These are phyloP conservation scores for Fusarium armeniacum DNA, from an alignment of 2,329 filamentous ascomycete species.

Conservation along the genomic window DNA sequence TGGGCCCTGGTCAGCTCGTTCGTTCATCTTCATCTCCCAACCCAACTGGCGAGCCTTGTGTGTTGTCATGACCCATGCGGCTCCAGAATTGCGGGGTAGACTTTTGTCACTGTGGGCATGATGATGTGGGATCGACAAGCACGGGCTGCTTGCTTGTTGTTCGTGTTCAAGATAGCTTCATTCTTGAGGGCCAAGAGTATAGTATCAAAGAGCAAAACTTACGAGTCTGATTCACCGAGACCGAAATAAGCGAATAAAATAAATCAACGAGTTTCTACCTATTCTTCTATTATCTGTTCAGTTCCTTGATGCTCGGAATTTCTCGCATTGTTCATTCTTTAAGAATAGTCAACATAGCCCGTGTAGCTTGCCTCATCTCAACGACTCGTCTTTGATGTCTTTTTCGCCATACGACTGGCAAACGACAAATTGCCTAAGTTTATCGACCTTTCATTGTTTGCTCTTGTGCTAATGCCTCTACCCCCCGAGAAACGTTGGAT, in stretches of 20 bases:
- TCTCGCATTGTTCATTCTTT: not conserved
- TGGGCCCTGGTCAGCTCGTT: conserved; percentile 17
- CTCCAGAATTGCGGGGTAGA: conserved; percentile 46
- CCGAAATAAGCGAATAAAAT: not conserved
- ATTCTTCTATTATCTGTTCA: not conserved
- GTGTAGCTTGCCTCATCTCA: not conserved
- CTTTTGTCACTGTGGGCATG: conserved; percentile 29
- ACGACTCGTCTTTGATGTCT: not conserved
- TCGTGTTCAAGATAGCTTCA: conserved; percentile 41
- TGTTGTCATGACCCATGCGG: conserved; percentile 34
- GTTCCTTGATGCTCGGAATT: not conserved
- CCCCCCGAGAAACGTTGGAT: conserved; percentile 1
- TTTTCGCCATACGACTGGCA: conserved; percentile 39
- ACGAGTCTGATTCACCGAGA: too few relatives aligned
- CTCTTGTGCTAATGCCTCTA: not conserved
- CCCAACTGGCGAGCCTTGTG: conserved; percentile 12
- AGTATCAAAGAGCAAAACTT: not conserved
- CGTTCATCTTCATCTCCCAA: conserved; percentile 25
- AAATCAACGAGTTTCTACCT: not conserved
- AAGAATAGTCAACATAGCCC: conserved; percentile 7
- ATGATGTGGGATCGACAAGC: conserved; percentile 24
- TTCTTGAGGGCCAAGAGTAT: not conserved
- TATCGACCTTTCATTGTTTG: conserved; percentile 1
- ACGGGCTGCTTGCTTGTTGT: conserved; percentile 11
- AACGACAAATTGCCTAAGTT: conserved; percentile 31